Evolutionary conservation across 2,329 filamentous ascomycete species (phyloP).

Genomic region (Hirsutella thompsonii): DNA sequence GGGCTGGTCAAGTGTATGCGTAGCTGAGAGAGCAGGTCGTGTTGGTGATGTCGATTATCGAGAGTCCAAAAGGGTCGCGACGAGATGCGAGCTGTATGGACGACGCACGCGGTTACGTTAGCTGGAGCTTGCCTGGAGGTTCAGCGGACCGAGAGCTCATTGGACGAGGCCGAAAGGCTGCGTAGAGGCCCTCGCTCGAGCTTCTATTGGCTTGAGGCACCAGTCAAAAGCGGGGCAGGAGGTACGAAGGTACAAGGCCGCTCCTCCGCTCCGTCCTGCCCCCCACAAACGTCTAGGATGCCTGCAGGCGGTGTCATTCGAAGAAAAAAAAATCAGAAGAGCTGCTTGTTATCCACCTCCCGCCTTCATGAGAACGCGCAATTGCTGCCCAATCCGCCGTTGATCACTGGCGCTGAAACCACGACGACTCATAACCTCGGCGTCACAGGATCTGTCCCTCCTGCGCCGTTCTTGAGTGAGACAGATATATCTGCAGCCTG

Average conservation of each 20-base stretch:
- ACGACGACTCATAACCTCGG: background rate
- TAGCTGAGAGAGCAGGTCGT: slow-evolving; percentile 1
- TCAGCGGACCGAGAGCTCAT: slow-evolving; percentile 17
- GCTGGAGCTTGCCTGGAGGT: slow-evolving; percentile 34
- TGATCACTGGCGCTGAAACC: background rate
- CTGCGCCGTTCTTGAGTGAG: background rate
- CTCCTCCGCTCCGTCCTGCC: too few relatives aligned
- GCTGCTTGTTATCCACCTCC: background rate
- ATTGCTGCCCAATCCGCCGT: slow-evolving; percentile 1
- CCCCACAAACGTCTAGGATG: background rate
- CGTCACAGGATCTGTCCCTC: background rate
- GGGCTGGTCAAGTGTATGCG: background rate
- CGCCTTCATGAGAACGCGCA: background rate
- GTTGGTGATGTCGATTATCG: slow-evolving; percentile 1
- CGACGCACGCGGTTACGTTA: slow-evolving; percentile 31
- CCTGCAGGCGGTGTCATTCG: background rate
- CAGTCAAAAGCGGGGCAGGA: slow-evolving; percentile 1
- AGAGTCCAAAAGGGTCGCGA: slow-evolving; percentile 2
- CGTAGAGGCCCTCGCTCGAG: slow-evolving; percentile 14
- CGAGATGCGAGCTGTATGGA: background rate
- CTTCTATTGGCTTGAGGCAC: slow-evolving; percentile 19
- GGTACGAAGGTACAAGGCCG: too few relatives aligned
- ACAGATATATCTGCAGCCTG: background rate
- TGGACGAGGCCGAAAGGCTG: slow-evolving; percentile 16
- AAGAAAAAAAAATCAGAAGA: background rate